These are phyloP conservation scores for Rhizoctonia solani DNA, from an alignment of 1,284 basidiomycete species.

Conservation along the genomic window DNA sequence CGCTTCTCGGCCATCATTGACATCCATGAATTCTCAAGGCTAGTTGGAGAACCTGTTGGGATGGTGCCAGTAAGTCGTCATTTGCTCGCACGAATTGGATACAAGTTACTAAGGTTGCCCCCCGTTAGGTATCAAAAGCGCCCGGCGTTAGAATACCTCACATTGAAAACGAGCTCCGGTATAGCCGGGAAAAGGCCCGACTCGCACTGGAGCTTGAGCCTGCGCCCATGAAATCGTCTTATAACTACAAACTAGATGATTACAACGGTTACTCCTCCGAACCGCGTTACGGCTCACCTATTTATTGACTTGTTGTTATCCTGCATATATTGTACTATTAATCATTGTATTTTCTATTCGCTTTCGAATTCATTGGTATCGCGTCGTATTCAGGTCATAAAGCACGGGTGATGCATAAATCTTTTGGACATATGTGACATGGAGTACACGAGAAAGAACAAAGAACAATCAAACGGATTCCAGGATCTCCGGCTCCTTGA, in stretches of 20 bases:
- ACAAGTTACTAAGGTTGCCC: not conserved
- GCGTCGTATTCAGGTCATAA: slow-evolving; percentile 18
- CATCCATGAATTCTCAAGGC: slow-evolving; percentile 29
- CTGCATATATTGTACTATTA: slow-evolving; percentile 10
- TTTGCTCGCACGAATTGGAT: not conserved
- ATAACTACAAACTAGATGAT: slow-evolving; percentile 26
- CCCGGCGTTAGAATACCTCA: slow-evolving; percentile 22
- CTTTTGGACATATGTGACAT: slow-evolving; percentile 33
- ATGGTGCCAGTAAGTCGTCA: slow-evolving; percentile 26
- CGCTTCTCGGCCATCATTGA: slow-evolving; percentile 31
- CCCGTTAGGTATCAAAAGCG: slow-evolving; percentile 8
- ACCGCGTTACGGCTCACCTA: slow-evolving; percentile 21
- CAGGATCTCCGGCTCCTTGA: slow-evolving; percentile 89
- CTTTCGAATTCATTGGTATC: slow-evolving; percentile 18
- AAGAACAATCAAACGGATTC: slow-evolving; percentile 59
- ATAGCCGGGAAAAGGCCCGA: slow-evolving; percentile 1
- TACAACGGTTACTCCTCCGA: slow-evolving; percentile 17
- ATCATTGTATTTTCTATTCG: not conserved
- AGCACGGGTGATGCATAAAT: slow-evolving; percentile 32
- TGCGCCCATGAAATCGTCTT: slow-evolving; percentile 18
- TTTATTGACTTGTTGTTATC: not conserved
- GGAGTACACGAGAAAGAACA: slow-evolving; percentile 29
- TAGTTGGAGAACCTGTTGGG: slow-evolving; percentile 20
- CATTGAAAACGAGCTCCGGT: slow-evolving; percentile 9
- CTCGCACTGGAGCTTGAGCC: slow-evolving; percentile 18